A percentile compares a stretch with the other conserved stretches of the same genome.
phyloP scores from a whole-genome alignment of 2,329 filamentous ascomycete genomes.

The Colletotrichum plurivorum region DNA sequence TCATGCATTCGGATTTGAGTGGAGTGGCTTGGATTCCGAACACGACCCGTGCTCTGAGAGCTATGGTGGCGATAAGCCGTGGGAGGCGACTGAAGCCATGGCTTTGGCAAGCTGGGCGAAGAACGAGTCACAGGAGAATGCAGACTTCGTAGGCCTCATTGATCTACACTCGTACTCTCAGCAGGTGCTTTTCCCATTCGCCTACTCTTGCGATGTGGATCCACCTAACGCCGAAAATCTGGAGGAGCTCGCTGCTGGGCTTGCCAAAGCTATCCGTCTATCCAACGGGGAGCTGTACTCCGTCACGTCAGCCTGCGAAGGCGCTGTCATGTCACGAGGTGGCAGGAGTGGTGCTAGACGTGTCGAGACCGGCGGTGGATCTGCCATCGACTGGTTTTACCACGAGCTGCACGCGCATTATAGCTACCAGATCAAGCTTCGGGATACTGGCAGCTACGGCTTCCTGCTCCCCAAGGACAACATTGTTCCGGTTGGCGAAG shows the following conservation, averaged over 20 bases:
- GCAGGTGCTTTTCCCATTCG: slow-evolving; percentile 93
- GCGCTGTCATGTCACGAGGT: slow-evolving; percentile 67
- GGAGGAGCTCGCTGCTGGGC: slow-evolving; percentile 87
- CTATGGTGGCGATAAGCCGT: slow-evolving; percentile 86
- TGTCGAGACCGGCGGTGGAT: slow-evolving; percentile 84
- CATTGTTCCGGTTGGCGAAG: slow-evolving; percentile 90
- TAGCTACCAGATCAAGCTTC: slow-evolving; percentile 93
- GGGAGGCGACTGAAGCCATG: slow-evolving; percentile 85
- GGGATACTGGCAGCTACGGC: slow-evolving; percentile 94
- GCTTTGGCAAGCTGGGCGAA: slow-evolving; percentile 85
- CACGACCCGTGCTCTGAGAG: slow-evolving; percentile 91
- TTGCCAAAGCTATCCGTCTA: slow-evolving; percentile 90
- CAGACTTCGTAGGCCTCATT: slow-evolving; percentile 85
- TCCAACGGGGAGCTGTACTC: slow-evolving; percentile 82
- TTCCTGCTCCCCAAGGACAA: slow-evolving; percentile 90
- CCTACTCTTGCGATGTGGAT: slow-evolving; percentile 82
- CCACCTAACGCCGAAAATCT: slow-evolving; percentile 93
- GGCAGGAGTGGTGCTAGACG: slow-evolving; percentile 48
- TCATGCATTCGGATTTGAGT: slow-evolving; percentile 86
- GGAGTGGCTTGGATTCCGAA: slow-evolving; percentile 72
- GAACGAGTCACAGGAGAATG: slow-evolving; percentile 81
- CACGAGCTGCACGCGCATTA: slow-evolving; percentile 86
- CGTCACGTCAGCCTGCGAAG: slow-evolving; percentile 89
- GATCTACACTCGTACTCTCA: slow-evolving; percentile 97
- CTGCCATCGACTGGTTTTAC: slow-evolving; percentile 95